These are phyloP conservation scores for Brassica incana DNA, from an alignment of 345 rosid species.

Conservation along the genomic window DNA sequence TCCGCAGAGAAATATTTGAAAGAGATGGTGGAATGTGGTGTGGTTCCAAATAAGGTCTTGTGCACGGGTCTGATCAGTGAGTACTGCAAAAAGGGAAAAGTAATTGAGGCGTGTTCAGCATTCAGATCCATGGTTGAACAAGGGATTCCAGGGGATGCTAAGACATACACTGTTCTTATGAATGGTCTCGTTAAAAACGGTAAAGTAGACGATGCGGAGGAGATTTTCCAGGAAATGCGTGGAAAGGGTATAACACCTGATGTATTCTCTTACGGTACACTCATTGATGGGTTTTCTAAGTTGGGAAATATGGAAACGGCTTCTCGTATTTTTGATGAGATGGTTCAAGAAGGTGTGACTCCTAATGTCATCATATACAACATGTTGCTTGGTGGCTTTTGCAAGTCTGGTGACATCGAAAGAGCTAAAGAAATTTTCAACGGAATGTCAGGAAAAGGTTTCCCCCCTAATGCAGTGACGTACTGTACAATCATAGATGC, in stretches of 20 bases:
- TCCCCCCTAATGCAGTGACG: slow-evolving; percentile 53
- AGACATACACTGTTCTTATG: slow-evolving; percentile 56
- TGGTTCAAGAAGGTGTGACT: slow-evolving; percentile 53
- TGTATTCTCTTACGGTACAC: slow-evolving; percentile 60
- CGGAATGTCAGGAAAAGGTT: slow-evolving; percentile 58
- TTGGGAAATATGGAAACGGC: slow-evolving; percentile 52
- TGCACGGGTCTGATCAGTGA: slow-evolving; percentile 59
- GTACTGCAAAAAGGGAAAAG: slow-evolving; percentile 61
- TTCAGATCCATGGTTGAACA: slow-evolving; percentile 55
- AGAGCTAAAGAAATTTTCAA: slow-evolving; percentile 61
- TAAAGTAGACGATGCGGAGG: slow-evolving; percentile 59
- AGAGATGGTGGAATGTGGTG: slow-evolving; percentile 65
- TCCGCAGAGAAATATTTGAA: slow-evolving; percentile 57
- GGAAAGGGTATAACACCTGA: slow-evolving; percentile 60
- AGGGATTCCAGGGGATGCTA: slow-evolving; percentile 53
- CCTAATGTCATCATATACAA: slow-evolving; percentile 69
- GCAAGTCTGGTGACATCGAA: slow-evolving; percentile 55
- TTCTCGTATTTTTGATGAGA: slow-evolving; percentile 48
- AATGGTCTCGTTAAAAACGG: slow-evolving; percentile 66
- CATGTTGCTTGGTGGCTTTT: slow-evolving; percentile 63
- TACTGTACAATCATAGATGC: slow-evolving; percentile 73
- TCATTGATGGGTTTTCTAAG: slow-evolving; percentile 65
- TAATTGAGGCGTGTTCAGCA: slow-evolving; percentile 52
- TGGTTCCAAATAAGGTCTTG: slow-evolving; percentile 58
- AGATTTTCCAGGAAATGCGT: slow-evolving; percentile 57